These are phyloP conservation scores for Pisolithus orientalis DNA, from an alignment of 768 basidiomycete genomes.

Conservation along the genomic window DNA sequence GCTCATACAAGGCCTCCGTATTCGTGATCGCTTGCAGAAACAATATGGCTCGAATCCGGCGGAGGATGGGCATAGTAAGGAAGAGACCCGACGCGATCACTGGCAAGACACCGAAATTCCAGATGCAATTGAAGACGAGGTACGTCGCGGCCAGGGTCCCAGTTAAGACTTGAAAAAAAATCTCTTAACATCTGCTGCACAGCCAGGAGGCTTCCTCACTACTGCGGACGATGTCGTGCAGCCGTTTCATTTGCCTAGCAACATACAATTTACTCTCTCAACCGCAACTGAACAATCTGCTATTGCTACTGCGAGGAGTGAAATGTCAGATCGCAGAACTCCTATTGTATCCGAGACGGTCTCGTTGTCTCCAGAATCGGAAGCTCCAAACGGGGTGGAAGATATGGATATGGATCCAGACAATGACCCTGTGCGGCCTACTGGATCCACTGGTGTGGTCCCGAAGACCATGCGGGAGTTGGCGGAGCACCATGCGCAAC, in stretches of 20 bases:
- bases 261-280: constrained; percentile 25
- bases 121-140: constrained; percentile 16
- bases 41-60: constrained; percentile 49
- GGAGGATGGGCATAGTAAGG: neutral
- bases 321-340: constrained; percentile 1
- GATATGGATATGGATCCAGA: neutral
- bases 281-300: constrained; percentile 28
- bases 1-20: constrained; percentile 82
- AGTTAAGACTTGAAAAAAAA: neutral
- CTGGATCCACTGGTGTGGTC: constrained; percentile 3
- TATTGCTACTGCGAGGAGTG: constrained; percentile 20
- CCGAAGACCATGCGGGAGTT: constrained; percentile 65
- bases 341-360: neutral
- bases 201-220: constrained; percentile 56
- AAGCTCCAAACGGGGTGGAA: constrained; percentile 9
- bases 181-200: constrained; percentile 18
- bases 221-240: constrained; percentile 70
- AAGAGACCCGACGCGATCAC: constrained; percentile 6
- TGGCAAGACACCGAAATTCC: constrained; percentile 11
- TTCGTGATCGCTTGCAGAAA: constrained; percentile 74
- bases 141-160: constrained; percentile 10
- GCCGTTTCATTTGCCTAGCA: constrained; percentile 64
- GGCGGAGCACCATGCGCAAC: constrained; percentile 34
- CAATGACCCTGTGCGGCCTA: neutral
- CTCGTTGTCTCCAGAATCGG: constrained; percentile 7